phyloP scores from a whole-genome alignment of 768 basidiomycete genomes.

The Boletellus sp. region DNA sequence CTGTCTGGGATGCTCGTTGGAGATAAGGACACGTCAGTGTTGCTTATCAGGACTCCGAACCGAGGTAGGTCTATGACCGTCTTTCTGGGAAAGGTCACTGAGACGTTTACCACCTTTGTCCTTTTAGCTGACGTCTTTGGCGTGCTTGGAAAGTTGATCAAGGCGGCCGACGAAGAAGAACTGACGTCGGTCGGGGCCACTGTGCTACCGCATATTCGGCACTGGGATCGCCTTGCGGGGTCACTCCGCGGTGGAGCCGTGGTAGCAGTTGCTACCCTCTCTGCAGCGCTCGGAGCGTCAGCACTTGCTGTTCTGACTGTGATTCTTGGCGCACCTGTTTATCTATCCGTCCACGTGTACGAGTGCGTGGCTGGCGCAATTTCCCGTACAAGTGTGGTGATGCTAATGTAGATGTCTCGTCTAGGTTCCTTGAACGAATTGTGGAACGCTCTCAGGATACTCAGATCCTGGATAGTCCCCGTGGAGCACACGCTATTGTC shows the following conservation, averaged over 20 bases:
- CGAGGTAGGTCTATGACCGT: constrained; percentile 2
- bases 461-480: background rate
- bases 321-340: too few species aligned
- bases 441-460: background rate
- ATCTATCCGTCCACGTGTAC: too few species aligned
- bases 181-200: constrained; percentile 11
- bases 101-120: background rate
- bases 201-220: constrained; percentile 12
- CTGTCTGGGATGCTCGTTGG: constrained; percentile 11
- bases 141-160: constrained; percentile 19
- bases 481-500: background rate
- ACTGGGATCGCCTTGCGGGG: constrained; percentile 13
- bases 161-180: constrained; percentile 12
- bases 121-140: constrained; percentile 14
- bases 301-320: too few species aligned
- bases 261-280: too few species aligned
- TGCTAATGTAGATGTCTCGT: background rate
- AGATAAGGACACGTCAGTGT: constrained; percentile 7
- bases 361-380: constrained; percentile 6
- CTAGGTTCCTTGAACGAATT: background rate
- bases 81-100: background rate
- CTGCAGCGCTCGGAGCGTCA: constrained; percentile 19
- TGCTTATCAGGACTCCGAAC: constrained; percentile 14
- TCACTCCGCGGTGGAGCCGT: background rate
- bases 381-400: background rate